These are phyloP conservation scores for Podila horticola DNA, from an alignment of 192 early-diverging fungal species.

Conservation along the genomic window DNA sequence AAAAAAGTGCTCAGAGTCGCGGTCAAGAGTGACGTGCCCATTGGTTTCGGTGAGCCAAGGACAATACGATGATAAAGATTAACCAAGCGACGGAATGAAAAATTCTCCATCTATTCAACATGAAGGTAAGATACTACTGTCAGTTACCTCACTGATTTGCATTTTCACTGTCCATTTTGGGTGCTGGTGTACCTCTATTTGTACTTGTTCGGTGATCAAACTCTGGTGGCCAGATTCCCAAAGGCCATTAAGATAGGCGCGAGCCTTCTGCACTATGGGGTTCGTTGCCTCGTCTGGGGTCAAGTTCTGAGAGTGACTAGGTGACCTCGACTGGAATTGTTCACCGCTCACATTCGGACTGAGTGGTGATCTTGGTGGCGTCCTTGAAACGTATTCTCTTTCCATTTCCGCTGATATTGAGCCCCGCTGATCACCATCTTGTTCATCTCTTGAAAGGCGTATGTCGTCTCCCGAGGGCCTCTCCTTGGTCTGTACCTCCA, in stretches of 20 bases:
- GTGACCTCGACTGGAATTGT: slow-evolving; percentile 16
- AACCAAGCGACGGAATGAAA: slow-evolving; percentile 16
- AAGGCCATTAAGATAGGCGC: slow-evolving; percentile 25
- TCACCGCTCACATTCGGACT: slow-evolving; percentile 45
- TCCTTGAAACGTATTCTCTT: slow-evolving; percentile 15
- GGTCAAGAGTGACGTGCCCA: slow-evolving; percentile 49
- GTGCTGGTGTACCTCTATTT: slow-evolving; percentile 19
- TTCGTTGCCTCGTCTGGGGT: slow-evolving; percentile 18
- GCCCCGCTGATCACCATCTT: slow-evolving; percentile 1
- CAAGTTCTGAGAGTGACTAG: slow-evolving; percentile 1
- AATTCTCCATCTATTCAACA: slow-evolving; percentile 17
- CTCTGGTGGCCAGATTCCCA: slow-evolving; percentile 29
- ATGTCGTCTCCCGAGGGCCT: not conserved
- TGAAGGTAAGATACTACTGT: not conserved
- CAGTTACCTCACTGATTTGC: too few relatives aligned
- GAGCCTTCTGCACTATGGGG: slow-evolving; percentile 11
- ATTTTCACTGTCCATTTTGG: not conserved
- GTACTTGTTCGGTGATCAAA: slow-evolving; percentile 22
- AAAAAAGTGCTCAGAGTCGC: slow-evolving; percentile 59
- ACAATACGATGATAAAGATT: slow-evolving; percentile 35
- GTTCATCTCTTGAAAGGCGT: slow-evolving; percentile 3
- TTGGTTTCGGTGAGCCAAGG: slow-evolving; percentile 22
- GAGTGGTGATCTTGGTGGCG: slow-evolving; percentile 32
- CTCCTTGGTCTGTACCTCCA: slow-evolving; percentile 9
- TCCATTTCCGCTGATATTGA: slow-evolving; percentile 20